Evolutionary conservation across 768 basidiomycete genomes (phyloP).

Genomic region (Amanita jacksonii): DNA sequence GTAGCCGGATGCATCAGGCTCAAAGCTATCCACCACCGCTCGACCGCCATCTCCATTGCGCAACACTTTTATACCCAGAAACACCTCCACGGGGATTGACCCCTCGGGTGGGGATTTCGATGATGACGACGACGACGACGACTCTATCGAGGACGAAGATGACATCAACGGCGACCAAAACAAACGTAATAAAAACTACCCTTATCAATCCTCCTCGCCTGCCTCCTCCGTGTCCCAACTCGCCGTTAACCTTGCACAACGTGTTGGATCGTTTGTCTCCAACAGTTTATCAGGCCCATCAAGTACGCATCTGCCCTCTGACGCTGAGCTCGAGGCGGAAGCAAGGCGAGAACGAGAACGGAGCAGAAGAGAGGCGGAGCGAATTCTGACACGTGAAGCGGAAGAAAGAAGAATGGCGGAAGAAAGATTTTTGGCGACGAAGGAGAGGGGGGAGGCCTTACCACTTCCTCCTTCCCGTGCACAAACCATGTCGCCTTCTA

Average conservation of each 20-base stretch:
- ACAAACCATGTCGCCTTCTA: conserved; percentile 41
- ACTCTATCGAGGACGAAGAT: conserved; percentile 18
- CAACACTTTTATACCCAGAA: conserved; percentile 47
- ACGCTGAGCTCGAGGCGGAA: conserved; percentile 76
- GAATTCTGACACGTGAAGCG: conserved; percentile 63
- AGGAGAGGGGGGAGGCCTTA: conserved; percentile 37
- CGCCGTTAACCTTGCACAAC: conserved; percentile 66
- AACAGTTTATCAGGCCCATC: conserved; percentile 21
- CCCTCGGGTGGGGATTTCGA: conserved; percentile 38
- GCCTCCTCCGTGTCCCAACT: conserved; percentile 65
- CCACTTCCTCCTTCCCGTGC: conserved; percentile 56
- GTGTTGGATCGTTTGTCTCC: conserved; percentile 59
- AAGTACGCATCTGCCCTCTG: conserved; percentile 36
- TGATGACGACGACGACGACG: conserved; percentile 33
- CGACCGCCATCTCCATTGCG: conserved; percentile 69
- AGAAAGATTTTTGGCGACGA: conserved; percentile 69
- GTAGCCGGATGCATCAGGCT: conserved; percentile 31
- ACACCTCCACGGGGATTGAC: conserved; percentile 49
- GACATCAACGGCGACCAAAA: conserved; percentile 29
- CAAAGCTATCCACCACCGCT: conserved; percentile 22
- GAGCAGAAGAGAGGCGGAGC: conserved; percentile 70
- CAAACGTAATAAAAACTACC: conserved; percentile 26
- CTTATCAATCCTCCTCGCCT: conserved; percentile 44
- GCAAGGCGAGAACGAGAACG: conserved; percentile 69
- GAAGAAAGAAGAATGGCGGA: conserved; percentile 60